Conservation (phyloP, 2,329 filamentous ascomycete genomes). For the Fusarium anguioides region DNA sequence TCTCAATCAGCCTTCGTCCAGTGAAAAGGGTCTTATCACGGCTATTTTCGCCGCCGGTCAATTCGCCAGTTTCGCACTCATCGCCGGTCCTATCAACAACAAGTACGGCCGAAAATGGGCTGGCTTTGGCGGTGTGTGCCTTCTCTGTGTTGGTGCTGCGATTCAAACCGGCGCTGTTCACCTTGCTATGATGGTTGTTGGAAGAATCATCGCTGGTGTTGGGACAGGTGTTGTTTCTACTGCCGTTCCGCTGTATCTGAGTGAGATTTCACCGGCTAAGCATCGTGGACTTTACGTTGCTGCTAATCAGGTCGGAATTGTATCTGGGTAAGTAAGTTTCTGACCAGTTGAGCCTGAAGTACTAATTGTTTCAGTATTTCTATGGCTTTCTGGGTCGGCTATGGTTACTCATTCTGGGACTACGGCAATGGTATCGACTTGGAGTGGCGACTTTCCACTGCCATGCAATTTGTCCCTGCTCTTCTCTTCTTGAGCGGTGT, state of each 20-base stretch:
- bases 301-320: constrained; percentile 19
- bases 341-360: fast-evolving
- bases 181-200: constrained; percentile 19
- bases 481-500: constrained; percentile 8
- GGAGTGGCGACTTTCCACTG: constrained; percentile 16
- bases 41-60: constrained; percentile 20
- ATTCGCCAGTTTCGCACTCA: constrained; percentile 9
- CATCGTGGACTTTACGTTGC: constrained; percentile 21
- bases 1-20: neutral
- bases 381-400: constrained; percentile 22
- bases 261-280: constrained; percentile 18
- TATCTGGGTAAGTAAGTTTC: constrained; percentile 5
- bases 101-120: constrained; percentile 13
- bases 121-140: constrained; percentile 2
- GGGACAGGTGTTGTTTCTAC: constrained; percentile 16
- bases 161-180: constrained; percentile 24
- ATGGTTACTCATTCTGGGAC: constrained; percentile 23
- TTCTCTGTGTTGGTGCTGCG: constrained; percentile 16
- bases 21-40: constrained; percentile 20
- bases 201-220: constrained; percentile 17
- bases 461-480: constrained; percentile 20
- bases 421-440: constrained; percentile 10
- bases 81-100: constrained; percentile 11
- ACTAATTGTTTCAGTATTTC: constrained; percentile 4
- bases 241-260: constrained; percentile 11